Evolutionary conservation across 306 rosid genomes (phyloP), one percentile per base, ranked within the genome.

Genomic region (Morella rubra): DNA sequence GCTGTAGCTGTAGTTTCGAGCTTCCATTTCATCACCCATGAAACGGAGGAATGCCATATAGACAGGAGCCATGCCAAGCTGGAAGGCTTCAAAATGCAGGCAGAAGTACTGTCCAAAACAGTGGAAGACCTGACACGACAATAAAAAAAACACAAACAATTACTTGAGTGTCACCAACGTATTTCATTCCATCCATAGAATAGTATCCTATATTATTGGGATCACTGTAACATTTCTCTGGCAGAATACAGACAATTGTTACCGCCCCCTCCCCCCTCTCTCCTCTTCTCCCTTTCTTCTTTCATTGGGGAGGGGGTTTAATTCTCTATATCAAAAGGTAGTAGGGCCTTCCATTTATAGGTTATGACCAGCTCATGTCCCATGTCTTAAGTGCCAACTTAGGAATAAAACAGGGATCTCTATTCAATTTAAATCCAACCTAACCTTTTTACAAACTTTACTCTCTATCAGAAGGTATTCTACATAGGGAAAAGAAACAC

Each of bases 81-180:
- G 93, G 83, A 88, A 90, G 65, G 96, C 96, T 83, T 90, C 96
- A 55, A 90, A 90, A 84, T 90, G 96, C 70, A 90, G 91, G 81
- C 96, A 90, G 74, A 90, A 90, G 76, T 90, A 88, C 78, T 88
- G 87, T 53, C 96, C 93, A 75, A 90, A 90, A 66, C 96, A 90
- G 73, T 89, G 85, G 87, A 91, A 91, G 49, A 91, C 96, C 96
- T 91, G 81, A 44, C 69, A 72, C 47, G 75, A 71, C 59, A 73
- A 69, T 13, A 72, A 45, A 37, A 22, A 46, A 62, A 78, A n/a
- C n/a, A n/a, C n/a, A n/a, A 52, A 15, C 51, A 59, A 68, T 73
- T 53, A 73, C 64, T 73, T 64, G 19, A 68, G 56, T 77, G 53
- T 9, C 15, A 49, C 4, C 14, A 12, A 49, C 15, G 5, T 49